Percentiles rank a stretch among this genome's conserved stretches.
phyloP scores from a whole-genome alignment of 495 filamentous ascomycete species.

The Penicillium canariense region DNA sequence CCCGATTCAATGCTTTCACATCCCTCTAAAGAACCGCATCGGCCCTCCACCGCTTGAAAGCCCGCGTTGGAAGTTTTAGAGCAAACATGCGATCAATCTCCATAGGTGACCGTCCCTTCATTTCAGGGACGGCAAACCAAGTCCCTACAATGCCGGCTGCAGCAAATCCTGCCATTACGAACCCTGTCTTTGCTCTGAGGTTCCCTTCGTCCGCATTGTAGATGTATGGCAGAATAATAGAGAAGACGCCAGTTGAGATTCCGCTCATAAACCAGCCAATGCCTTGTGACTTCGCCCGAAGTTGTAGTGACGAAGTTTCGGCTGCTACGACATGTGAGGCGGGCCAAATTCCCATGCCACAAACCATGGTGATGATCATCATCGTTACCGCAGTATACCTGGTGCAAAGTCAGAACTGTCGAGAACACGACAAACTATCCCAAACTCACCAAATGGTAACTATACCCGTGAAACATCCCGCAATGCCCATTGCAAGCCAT shows the following conservation, averaged over 20 bases:
- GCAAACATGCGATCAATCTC: slow-evolving; percentile 41
- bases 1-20: neutral
- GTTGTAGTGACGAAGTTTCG: slow-evolving; percentile 32
- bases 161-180: slow-evolving; percentile 32
- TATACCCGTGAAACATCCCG: slow-evolving; percentile 28
- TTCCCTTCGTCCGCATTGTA: slow-evolving; percentile 34
- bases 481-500: slow-evolving; percentile 35
- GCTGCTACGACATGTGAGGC: slow-evolving; percentile 34
- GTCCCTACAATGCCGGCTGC: slow-evolving; percentile 15
- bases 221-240: slow-evolving; percentile 33
- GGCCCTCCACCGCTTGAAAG: slow-evolving; percentile 25
- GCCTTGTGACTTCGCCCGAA: slow-evolving; percentile 36
- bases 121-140: slow-evolving; percentile 34
- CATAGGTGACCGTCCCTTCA: slow-evolving; percentile 30
- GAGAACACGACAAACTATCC: no score
- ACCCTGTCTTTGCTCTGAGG: slow-evolving; percentile 32
- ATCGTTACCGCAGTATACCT: slow-evolving; percentile 35
- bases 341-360: slow-evolving; percentile 34
- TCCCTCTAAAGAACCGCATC: slow-evolving; percentile 10
- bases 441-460: slow-evolving; percentile 31
- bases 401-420: neutral
- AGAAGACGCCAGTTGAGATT: slow-evolving; percentile 25
- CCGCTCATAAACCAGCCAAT: slow-evolving; percentile 34
- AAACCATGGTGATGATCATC: slow-evolving; percentile 26
- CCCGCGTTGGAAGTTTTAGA: slow-evolving; percentile 14